Conservation (phyloP, 805 yeast genomes). For the Komagataella ulmi region DNA sequence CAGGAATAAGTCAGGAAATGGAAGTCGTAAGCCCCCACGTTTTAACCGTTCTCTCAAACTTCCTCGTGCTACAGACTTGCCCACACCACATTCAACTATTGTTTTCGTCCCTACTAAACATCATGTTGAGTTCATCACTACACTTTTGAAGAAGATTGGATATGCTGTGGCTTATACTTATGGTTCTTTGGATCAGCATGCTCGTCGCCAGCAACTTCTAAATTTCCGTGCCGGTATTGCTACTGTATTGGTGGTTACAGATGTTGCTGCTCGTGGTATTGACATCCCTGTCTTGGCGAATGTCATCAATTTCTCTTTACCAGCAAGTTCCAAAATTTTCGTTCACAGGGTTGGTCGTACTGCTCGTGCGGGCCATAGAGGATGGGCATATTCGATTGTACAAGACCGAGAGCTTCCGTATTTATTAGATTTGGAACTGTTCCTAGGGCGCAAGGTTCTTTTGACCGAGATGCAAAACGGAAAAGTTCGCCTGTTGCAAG, state of each 20-base stretch:
- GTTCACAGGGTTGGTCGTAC: constrained; percentile 98
- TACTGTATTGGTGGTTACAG: constrained; percentile 86
- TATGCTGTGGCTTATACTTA: constrained; percentile 80
- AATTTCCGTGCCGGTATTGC: constrained; percentile 80
- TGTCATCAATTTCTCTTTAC: constrained; percentile 83
- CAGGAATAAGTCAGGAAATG: constrained; percentile 20
- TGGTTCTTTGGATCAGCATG: constrained; percentile 91
- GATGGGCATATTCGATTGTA: constrained; percentile 93
- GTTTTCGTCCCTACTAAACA: constrained; percentile 95
- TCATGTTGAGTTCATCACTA: constrained; percentile 86
- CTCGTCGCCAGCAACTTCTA: constrained; percentile 78
- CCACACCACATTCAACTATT: constrained; percentile 78
- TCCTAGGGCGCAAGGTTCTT: constrained; percentile 71
- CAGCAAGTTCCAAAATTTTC: constrained; percentile 86
- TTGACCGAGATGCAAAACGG: constrained; percentile 59
- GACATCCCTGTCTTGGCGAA: constrained; percentile 95
- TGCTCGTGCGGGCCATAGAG: constrained; percentile 96
- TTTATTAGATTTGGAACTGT: constrained; percentile 77
- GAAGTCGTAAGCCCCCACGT: constrained; percentile 27
- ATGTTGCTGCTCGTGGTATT: constrained; percentile 97
- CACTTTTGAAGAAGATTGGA: constrained; percentile 61
- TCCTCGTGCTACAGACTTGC: constrained; percentile 74
- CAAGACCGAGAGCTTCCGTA: constrained; percentile 83
- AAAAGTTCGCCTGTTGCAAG: constrained; percentile 37
- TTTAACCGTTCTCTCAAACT: constrained; percentile 19